These are phyloP conservation scores for Nannochloris sp. DNA, from an alignment of 139 green algal species.

Conservation along the genomic window DNA sequence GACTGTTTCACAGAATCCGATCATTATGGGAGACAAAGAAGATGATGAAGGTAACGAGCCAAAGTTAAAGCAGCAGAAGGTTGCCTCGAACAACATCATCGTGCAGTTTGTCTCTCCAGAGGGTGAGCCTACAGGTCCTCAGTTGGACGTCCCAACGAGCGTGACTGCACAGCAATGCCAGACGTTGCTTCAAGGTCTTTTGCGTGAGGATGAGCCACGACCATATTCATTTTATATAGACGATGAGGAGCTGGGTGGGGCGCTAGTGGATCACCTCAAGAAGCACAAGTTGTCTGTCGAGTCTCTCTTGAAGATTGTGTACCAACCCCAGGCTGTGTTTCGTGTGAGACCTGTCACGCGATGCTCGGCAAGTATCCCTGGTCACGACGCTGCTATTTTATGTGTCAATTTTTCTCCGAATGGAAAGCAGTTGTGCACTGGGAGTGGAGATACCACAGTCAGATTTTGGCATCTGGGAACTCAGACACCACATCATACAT, in stretches of 20 bases:
- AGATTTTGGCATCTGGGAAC: conserved; percentile 91
- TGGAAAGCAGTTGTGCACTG: conserved; percentile 73
- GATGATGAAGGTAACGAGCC: conserved; percentile 9
- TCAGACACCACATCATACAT: conserved; percentile 66
- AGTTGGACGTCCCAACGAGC: conserved; percentile 80
- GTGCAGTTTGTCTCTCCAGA: conserved; percentile 64
- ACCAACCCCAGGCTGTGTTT: conserved; percentile 91
- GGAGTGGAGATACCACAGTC: conserved; percentile 86
- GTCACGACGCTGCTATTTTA: conserved; percentile 88
- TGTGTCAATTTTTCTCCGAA: conserved; percentile 85
- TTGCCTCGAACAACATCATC: conserved; percentile 56
- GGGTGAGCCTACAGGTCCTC: conserved; percentile 60
- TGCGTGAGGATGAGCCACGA: conserved; percentile 74
- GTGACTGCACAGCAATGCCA: conserved; percentile 78
- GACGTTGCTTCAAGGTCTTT: conserved; percentile 77
- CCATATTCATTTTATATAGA: conserved; percentile 92
- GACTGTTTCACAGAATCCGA: no score
- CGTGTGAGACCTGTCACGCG: conserved; percentile 81
- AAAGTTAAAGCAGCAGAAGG: neutral
- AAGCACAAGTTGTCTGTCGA: conserved; percentile 72
- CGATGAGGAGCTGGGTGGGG: conserved; percentile 59
- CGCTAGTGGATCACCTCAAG: conserved; percentile 62
- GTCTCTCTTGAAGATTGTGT: conserved; percentile 73
- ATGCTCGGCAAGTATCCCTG: conserved; percentile 83
- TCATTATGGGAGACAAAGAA: conserved; percentile 6